Base-by-base conservation (phyloP, 257 asterid genomes). In the Scutellaria galericulata region DNA sequence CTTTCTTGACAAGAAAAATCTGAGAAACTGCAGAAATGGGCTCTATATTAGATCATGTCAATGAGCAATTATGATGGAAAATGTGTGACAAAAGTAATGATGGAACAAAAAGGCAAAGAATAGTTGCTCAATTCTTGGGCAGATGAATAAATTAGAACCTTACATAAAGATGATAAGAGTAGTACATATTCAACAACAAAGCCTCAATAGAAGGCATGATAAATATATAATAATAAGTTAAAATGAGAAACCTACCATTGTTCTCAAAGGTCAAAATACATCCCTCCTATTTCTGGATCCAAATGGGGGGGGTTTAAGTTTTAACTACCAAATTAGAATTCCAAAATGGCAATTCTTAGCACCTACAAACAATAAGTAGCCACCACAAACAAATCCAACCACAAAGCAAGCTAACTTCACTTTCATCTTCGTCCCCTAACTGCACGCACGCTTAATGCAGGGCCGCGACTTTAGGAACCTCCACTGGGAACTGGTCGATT, bases 391-490 rank as follows among this genome's bases (percentile, higher is more conserved):
- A 57, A 31, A 60, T 52, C 9, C 42, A 56, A 66, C 58, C 35
- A 40, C 41, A 53, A 53, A 59, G 53, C 67, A 68, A 53, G 13
- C 35, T 15, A 64, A 44, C 10, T 54, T 60, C 48, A 45, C 35
- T 27, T 27, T 27, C 3, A 27, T 3, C 35, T 27, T 40, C 68
- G 53, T 9, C 48, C 48, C 9, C 14, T 60, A 39, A 31, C 48
- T 35, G 18, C 18, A 18, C 18, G 48, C 63, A 41, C 24, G 7
- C 56, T 22, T 31, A 41, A 39, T 13, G 75, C 50, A 39, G 13
- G 50, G 82, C 11, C 12, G 87, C 70, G 10, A 83, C 77, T 64
- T 72, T 80, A 5, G 83, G 87, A 51, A 83, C 81, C 70, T 83
- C 87, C 41, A 83, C 85, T 0, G 87, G 87, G 46, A 83, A 80